phyloP scores from a whole-genome alignment of 2,329 filamentous ascomycete species.

The Neocatenulostroma microsporum region DNA sequence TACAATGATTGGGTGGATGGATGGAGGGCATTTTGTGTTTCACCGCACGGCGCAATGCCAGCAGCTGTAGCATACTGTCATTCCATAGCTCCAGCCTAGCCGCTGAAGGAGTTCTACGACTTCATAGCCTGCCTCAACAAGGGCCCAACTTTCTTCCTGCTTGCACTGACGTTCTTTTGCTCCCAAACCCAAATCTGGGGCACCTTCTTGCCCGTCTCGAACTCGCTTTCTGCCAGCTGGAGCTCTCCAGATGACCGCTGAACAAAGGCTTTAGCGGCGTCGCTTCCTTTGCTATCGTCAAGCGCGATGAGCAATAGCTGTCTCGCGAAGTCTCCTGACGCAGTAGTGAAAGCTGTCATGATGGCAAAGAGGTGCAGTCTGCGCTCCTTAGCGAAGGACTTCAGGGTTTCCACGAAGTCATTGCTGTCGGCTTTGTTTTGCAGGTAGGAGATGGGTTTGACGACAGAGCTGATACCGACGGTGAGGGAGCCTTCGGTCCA shows the following conservation, averaged over 20 bases:
- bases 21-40: too few species aligned
- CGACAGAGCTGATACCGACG: conserved; percentile 62
- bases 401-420: conserved; percentile 45
- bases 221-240: conserved; percentile 47
- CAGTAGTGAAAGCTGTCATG: conserved; percentile 58
- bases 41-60: too few species aligned
- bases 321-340: conserved; percentile 51
- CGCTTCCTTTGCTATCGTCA: conserved; percentile 41
- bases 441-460: conserved; percentile 56
- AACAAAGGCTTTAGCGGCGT: conserved; percentile 51
- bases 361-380: conserved; percentile 56
- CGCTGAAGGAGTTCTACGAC: too few species aligned
- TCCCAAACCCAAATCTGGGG: conserved; percentile 57
- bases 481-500: conserved; percentile 53
- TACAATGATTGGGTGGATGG: too few species aligned
- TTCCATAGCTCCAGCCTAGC: too few species aligned
- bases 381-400: conserved; percentile 49
- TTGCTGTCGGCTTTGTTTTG: conserved; percentile 44
- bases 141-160: conserved; percentile 57
- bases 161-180: conserved; percentile 53
- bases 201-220: conserved; percentile 35
- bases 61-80: too few species aligned
- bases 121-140: conserved; percentile 43
- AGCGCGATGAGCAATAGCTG: conserved; percentile 61
- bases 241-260: conserved; percentile 42